Base-by-base conservation (phyloP, 805 yeast genomes). In the Brettanomyces sp. region DNA sequence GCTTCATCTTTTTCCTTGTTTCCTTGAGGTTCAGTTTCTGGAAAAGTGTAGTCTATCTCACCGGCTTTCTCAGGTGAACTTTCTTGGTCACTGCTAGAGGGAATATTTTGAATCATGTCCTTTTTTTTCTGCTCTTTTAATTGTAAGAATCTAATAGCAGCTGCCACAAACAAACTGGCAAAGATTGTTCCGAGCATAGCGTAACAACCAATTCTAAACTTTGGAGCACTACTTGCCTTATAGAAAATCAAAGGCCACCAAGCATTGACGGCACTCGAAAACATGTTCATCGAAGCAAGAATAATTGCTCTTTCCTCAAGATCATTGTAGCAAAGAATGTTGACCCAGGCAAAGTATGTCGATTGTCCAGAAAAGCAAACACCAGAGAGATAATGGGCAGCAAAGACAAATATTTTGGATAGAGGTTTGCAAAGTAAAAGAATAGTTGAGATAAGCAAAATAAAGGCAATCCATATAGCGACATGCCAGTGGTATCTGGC, bases 241-340 rank as follows among this genome's bases (percentile, higher is more conserved):
- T 67, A 79, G 53, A 79, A 76, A 3, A 79, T 42, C 14, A 79
- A 48, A 1, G 78, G 68, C 81, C 82, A 78, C 84, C 83, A 79
- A 2, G 82, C 80, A 56, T 77, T 79, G 7, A 78, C 77, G 2
- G 81, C 79, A 53, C 76, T 72, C 28, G 79, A 72, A 0, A 67
- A 48, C 9, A 65, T 65, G 51, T 72, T 70, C 23, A 74, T 70
- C 5, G 58, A 45, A 8, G 64, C 72, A n/a, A 71, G 69, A 3
- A 66, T 62, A 21, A 57, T 50, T 46, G 56, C 59, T 55, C 59
- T 67, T 55, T 56, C 65, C 63, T 68, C 65, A 57, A 47, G 48
- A 53, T 72, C 77, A 48, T 73, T 72, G 6, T 63, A 56, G 23
- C 64, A 63, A 18, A 77, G 55, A 30, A 70, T 62, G 53, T 77